These are phyloP conservation scores for Wickerhamomyces hampshirensis DNA, from an alignment of 805 yeast species.

Conservation along the genomic window DNA sequence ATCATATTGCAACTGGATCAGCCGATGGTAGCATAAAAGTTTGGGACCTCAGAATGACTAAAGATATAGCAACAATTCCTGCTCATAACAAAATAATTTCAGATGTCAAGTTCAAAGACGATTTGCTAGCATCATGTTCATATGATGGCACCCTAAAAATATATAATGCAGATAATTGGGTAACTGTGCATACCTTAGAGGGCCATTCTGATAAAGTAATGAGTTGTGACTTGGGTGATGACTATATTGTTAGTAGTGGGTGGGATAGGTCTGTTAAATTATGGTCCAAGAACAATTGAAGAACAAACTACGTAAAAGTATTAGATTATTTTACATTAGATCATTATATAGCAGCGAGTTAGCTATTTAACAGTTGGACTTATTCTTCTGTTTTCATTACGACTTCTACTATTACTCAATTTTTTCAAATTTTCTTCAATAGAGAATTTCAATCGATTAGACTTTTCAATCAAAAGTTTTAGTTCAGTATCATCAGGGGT, in stretches of 20 bases:
- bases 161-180: conserved; percentile 72
- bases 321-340: neutral
- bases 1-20: conserved; percentile 74
- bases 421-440: conserved; percentile 20
- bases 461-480: conserved; percentile 9
- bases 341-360: no score
- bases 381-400: conserved; percentile 17
- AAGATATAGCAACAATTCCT: conserved; percentile 45
- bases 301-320: neutral
- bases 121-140: conserved; percentile 52
- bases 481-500: conserved; percentile 12
- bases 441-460: conserved; percentile 9
- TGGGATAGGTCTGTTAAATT: conserved; percentile 25
- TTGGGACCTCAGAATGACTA: conserved; percentile 75
- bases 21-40: conserved; percentile 76
- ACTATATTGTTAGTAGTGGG: conserved; percentile 29
- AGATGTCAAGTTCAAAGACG: conserved; percentile 45
- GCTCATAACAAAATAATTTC: conserved; percentile 75
- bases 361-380: conserved; percentile 14
- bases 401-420: conserved; percentile 14
- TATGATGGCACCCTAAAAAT: conserved; percentile 66
- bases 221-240: conserved; percentile 55
- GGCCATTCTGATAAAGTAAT: conserved; percentile 68
- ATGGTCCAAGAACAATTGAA: conserved; percentile 37
- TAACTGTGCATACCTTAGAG: conserved; percentile 42